Conservation (phyloP, 2,329 filamentous ascomycete genomes). For the Daldinia sp. region DNA sequence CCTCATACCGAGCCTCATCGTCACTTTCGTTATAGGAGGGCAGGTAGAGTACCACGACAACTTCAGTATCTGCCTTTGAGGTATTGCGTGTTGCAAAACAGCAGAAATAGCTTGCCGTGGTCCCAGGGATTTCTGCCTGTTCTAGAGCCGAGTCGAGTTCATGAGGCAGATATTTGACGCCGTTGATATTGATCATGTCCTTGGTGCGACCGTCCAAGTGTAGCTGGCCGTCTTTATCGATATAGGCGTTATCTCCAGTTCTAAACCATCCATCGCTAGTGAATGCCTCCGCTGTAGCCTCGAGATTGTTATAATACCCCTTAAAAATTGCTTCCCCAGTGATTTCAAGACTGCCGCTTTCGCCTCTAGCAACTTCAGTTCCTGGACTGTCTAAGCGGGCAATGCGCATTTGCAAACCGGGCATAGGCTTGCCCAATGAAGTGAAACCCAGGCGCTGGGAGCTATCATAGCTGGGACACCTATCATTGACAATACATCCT, state of each 20-base stretch:
- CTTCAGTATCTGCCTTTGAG: constrained; percentile 52
- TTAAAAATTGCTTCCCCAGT: constrained; percentile 71
- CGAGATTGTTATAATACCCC: constrained; percentile 70
- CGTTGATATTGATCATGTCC: constrained; percentile 62
- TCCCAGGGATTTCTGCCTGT: constrained; percentile 46
- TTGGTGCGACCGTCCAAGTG: constrained; percentile 56
- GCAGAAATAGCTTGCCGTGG: constrained; percentile 49
- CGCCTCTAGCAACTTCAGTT: constrained; percentile 36
- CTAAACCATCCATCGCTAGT: constrained; percentile 62
- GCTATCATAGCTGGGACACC: constrained; percentile 58
- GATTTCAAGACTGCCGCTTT: constrained; percentile 69
- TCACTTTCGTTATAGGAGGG: constrained; percentile 14
- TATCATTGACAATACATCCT: constrained; percentile 58
- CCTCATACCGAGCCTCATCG: constrained; percentile 19
- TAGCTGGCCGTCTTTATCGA: constrained; percentile 55
- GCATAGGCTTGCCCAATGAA: constrained; percentile 55
- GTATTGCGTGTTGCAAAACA: constrained; percentile 54
- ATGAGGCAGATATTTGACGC: constrained; percentile 56
- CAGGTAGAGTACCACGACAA: constrained; percentile 51
- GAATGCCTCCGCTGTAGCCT: constrained; percentile 68
- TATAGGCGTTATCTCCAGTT: constrained; percentile 55
- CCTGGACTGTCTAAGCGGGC: constrained; percentile 33
- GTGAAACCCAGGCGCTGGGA: constrained; percentile 49
- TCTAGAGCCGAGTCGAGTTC: constrained; percentile 58
- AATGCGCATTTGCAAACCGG: constrained; percentile 53